Evolutionary conservation across 768 basidiomycete species (phyloP).

Genomic region (Coprinopsis sp.): DNA sequence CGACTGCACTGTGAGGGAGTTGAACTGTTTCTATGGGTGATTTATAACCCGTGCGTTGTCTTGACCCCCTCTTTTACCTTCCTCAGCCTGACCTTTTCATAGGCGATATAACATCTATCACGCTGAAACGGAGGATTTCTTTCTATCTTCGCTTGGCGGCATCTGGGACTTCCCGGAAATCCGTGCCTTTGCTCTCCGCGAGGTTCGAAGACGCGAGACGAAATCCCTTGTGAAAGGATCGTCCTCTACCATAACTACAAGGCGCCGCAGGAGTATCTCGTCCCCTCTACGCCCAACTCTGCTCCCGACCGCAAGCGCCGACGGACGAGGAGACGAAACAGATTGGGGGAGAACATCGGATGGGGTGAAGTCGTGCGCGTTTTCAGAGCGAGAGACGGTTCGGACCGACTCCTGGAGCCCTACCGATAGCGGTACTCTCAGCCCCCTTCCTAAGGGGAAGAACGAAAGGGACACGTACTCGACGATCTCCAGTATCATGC

Average conservation of each 20-base stretch:
- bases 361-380: conserved; percentile 47
- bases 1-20: conserved; percentile 9
- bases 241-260: conserved; percentile 49
- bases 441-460: conserved; percentile 18
- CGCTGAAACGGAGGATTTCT: conserved; percentile 49
- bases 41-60: conserved; percentile 13
- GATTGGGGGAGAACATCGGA: conserved; percentile 47
- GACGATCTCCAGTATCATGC: not conserved
- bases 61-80: conserved; percentile 5
- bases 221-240: conserved; percentile 27
- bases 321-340: conserved; percentile 53
- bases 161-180: conserved; percentile 55
- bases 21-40: conserved; percentile 14
- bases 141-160: conserved; percentile 53
- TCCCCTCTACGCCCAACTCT: conserved; percentile 56
- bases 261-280: conserved; percentile 42
- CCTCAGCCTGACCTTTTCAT: conserved; percentile 19
- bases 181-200: conserved; percentile 51
- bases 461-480: conserved; percentile 5
- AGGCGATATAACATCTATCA: conserved; percentile 58
- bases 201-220: conserved; percentile 39
- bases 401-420: too few relatives aligned
- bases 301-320: conserved; percentile 45
- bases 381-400: conserved; percentile 46
- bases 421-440: conserved; percentile 14